phyloP scores from a whole-genome alignment of 2,329 filamentous ascomycete genomes.

The Colletotrichum viniferum region DNA sequence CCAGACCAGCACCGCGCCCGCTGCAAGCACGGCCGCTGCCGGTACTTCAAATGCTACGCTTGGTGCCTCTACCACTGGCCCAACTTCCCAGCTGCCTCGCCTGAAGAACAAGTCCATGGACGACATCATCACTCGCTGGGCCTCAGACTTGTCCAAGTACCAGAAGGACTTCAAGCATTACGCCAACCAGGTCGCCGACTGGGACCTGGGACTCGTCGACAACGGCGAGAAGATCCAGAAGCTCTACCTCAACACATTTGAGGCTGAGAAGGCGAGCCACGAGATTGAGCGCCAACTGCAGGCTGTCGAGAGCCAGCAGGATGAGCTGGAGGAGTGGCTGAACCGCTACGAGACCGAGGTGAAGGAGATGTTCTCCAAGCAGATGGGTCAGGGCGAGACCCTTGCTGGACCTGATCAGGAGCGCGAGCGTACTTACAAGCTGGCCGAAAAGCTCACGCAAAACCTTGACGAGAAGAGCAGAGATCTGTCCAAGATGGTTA shows the following conservation, averaged over 20 bases:
- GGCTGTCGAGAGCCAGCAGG: slow-evolving; percentile 89
- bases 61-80: slow-evolving; percentile 78
- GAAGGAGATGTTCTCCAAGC: slow-evolving; percentile 82
- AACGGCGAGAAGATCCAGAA: slow-evolving; percentile 96
- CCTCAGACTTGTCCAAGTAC: slow-evolving; percentile 91
- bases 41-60: slow-evolving; percentile 45
- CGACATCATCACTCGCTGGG: slow-evolving; percentile 97
- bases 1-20: slow-evolving; percentile 25
- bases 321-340: slow-evolving; percentile 86
- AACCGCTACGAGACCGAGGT: slow-evolving; percentile 92
- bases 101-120: slow-evolving; percentile 99
- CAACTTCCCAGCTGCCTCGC: slow-evolving; percentile 82
- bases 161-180: slow-evolving; percentile 96
- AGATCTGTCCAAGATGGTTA: slow-evolving; percentile 94
- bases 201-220: slow-evolving; percentile 91
- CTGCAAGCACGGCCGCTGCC: slow-evolving; percentile 13
- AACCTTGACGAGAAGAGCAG: slow-evolving; percentile 92
- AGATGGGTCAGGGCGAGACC: slow-evolving; percentile 76
- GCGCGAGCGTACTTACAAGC: slow-evolving; percentile 93
- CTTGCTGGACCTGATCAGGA: slow-evolving; percentile 92
- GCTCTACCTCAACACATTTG: slow-evolving; percentile 88
- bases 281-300: slow-evolving; percentile 93
- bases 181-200: slow-evolving; percentile 82
- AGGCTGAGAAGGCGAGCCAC: slow-evolving; percentile 89
- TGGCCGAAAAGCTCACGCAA: slow-evolving; percentile 91